A percentile compares a stretch with the other conserved stretches of the same genome.
Conservation (phyloP, 2,329 filamentous ascomycete species). For the Verticillium tricorpus region DNA sequence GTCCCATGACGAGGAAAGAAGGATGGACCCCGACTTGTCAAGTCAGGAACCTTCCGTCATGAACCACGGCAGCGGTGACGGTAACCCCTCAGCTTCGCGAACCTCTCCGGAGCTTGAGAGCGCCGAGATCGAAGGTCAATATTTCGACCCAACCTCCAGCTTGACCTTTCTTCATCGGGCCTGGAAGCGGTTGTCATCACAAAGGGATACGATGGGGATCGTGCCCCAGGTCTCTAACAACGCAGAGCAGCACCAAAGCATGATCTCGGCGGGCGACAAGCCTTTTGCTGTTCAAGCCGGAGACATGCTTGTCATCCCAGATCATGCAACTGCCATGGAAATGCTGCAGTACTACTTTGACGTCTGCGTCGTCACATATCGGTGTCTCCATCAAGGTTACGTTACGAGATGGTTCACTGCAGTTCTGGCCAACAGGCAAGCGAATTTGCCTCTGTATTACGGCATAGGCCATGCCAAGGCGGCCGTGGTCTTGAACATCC, state of each 20-base stretch:
- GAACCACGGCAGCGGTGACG: not conserved
- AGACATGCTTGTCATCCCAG: conserved; percentile 12
- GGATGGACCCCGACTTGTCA: not conserved
- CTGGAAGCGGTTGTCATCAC: conserved; percentile 37
- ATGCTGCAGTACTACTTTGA: conserved; percentile 48
- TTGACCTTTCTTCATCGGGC: conserved; percentile 52
- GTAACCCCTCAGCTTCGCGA: conserved; percentile 1
- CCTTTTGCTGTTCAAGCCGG: conserved; percentile 17
- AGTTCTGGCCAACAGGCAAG: conserved; percentile 29
- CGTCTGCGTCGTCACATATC: conserved; percentile 53
- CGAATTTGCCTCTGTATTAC: conserved; percentile 28
- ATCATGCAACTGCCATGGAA: conserved; percentile 10
- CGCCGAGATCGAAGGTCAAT: conserved; percentile 43
- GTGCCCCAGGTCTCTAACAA: conserved; percentile 12
- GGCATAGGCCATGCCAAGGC: conserved; percentile 39
- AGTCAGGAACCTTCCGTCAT: not conserved
- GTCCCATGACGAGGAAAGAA: not conserved
- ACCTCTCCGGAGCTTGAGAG: conserved; percentile 24
- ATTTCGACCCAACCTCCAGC: conserved; percentile 51
- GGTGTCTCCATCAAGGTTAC: conserved; percentile 49
- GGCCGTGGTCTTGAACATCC: conserved; percentile 40
- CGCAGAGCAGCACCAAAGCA: conserved; percentile 17
- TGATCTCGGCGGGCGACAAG: conserved; percentile 22
- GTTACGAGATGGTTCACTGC: conserved; percentile 42
- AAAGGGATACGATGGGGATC: conserved; percentile 17